Evolutionary conservation across 805 yeast genomes (phyloP).

Genomic region (Lachancea meyersii): DNA sequence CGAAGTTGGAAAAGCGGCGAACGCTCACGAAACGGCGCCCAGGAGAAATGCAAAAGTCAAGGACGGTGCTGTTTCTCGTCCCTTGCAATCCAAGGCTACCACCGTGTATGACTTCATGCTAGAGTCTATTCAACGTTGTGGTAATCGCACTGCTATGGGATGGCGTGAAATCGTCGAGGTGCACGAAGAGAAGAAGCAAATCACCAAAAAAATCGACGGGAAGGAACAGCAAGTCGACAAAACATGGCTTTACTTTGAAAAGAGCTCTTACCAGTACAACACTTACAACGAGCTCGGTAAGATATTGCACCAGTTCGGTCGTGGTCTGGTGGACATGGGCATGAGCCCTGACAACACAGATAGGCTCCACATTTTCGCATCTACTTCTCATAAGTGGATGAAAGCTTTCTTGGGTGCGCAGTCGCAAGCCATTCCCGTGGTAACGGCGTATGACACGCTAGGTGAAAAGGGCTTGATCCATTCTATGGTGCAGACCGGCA

Average conservation of each 20-base stretch:
- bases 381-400: slow-evolving; percentile 89
- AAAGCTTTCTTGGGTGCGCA: slow-evolving; percentile 73
- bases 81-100: slow-evolving; percentile 54
- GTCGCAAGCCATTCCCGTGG: slow-evolving; percentile 76
- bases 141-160: slow-evolving; percentile 55
- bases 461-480: slow-evolving; percentile 86
- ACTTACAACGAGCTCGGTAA: slow-evolving; percentile 52
- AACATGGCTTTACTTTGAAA: slow-evolving; percentile 82
- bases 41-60: slow-evolving; percentile 50
- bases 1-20: slow-evolving; percentile 60
- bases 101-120: slow-evolving; percentile 65
- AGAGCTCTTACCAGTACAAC: slow-evolving; percentile 62
- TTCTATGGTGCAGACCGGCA: slow-evolving; percentile 75
- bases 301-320: slow-evolving; percentile 51
- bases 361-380: slow-evolving; percentile 76
- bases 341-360: slow-evolving; percentile 53
- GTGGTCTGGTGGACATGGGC: slow-evolving; percentile 73
- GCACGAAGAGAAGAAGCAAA: slow-evolving; percentile 67
- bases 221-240: slow-evolving; percentile 65
- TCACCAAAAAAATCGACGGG: slow-evolving; percentile 76
- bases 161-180: slow-evolving; percentile 71
- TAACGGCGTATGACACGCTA: slow-evolving; percentile 92
- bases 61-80: slow-evolving; percentile 49
- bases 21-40: slow-evolving; percentile 76
- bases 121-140: slow-evolving; percentile 56